These are phyloP conservation scores for Penicillium sp. DNA, from an alignment of 2,329 filamentous ascomycete genomes.

Conservation along the genomic window DNA sequence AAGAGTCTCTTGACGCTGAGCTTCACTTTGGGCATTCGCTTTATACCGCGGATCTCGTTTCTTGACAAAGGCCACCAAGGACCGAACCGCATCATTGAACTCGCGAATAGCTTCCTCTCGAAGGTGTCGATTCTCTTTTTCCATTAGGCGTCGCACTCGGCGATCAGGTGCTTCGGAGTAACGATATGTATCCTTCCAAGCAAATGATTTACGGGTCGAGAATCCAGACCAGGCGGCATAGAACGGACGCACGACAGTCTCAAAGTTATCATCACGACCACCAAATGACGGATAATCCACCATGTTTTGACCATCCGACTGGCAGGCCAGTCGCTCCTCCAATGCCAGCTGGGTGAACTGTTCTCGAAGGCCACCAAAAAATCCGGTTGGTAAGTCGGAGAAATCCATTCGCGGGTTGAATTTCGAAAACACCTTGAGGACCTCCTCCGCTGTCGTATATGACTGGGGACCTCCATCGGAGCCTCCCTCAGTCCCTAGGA, in stretches of 20 bases:
- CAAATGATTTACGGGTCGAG: constrained; percentile 78
- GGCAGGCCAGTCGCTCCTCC: constrained; percentile 75
- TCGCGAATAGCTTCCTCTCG: constrained; percentile 81
- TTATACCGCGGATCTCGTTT: constrained; percentile 88
- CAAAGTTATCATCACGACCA: constrained; percentile 69
- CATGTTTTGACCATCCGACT: constrained; percentile 62
- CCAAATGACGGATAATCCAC: constrained; percentile 82
- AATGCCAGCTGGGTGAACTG: constrained; percentile 77
- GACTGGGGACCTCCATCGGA: constrained; percentile 56
- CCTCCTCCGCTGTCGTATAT: constrained; percentile 73
- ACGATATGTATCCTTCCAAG: constrained; percentile 85
- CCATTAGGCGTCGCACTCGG: constrained; percentile 77
- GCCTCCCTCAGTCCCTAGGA: constrained; percentile 65
- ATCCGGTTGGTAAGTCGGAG: constrained; percentile 75
- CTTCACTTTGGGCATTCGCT: constrained; percentile 73
- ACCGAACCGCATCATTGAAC: constrained; percentile 89
- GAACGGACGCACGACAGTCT: constrained; percentile 75
- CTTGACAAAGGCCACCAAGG: constrained; percentile 81
- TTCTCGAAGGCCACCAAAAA: constrained; percentile 76
- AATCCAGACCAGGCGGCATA: constrained; percentile 81
- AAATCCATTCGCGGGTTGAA: constrained; percentile 80
- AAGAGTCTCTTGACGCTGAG: constrained; percentile 74
- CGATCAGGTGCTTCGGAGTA: constrained; percentile 86
- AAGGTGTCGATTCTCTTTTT: constrained; percentile 87
- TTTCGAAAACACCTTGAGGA: constrained; percentile 73